Base-by-base conservation (phyloP, 768 basidiomycete genomes). In the Myochromella boudieri region DNA sequence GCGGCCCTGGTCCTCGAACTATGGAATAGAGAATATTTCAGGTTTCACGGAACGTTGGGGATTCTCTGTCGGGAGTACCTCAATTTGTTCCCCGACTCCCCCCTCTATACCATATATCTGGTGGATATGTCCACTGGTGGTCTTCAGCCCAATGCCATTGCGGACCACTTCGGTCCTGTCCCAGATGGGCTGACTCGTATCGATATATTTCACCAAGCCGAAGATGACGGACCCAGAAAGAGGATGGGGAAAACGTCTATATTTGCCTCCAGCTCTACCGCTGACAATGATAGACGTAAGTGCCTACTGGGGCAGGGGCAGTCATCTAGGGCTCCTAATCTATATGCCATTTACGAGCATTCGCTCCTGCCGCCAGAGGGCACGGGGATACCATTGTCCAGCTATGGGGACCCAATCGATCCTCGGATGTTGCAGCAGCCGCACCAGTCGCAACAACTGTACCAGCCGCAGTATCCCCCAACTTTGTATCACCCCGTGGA, bases 21-120 rank as follows among this genome's bases (percentile, higher is more conserved):
- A 33, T 59, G 58, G 58, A 59, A 59, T 27, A 17, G 26, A 33
- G 44, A 49, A 20, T 59, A 55, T 25, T 59, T 59, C 37, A 14
- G 38, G n/a, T 49, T 37, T n/a, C 51, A 46, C 9, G 36, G 31
- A 15, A 49, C 53, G 3, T 24, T 46, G 24, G 55, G 46, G 2
- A 25, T 55, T 21, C 56, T 59, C 10, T 59, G 58, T 25, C 50
- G 51, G 22, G 55, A 59, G 22, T 62, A 60, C 34, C 39, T 53
- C 8, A 37, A 53, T n/a, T 51, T 48, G 5, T 54, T 47, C 46
- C 56, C 54, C 5, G 24, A 57, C 12, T 63, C 63, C 10, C 55
- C 61, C 7, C 43, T 52, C 6, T 61, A 56, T 34, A 51, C 60
- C 6, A 51, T 65, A 17, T 65, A 65, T 40, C 21, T 65, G 9